phyloP scores from a whole-genome alignment of 192 early-diverging fungal species.

The Coemansia sp. region DNA sequence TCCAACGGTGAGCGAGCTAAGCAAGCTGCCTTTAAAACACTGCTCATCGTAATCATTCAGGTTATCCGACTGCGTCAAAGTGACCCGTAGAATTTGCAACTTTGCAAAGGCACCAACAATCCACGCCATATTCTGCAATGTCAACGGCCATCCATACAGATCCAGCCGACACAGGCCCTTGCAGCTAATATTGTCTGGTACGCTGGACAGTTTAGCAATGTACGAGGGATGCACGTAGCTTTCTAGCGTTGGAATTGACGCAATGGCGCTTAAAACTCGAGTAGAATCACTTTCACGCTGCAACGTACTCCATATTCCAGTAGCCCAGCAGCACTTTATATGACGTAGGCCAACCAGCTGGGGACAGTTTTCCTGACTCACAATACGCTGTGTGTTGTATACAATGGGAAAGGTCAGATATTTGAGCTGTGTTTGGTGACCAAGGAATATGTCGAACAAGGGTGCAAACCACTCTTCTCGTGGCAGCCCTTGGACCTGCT shows the following conservation, averaged over 20 bases:
- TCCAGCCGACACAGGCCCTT: conserved; percentile 15
- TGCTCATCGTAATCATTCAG: neutral
- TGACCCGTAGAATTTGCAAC: conserved; percentile 21
- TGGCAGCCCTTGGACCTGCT: conserved; percentile 24
- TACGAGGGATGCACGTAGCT: conserved; percentile 46
- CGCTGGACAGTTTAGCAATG: conserved; percentile 31
- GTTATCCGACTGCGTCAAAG: conserved; percentile 8
- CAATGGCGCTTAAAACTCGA: conserved; percentile 32
- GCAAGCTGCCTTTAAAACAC: neutral
- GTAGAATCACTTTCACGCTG: conserved; percentile 43
- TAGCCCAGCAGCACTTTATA: conserved; percentile 54
- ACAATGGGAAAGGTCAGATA: conserved; percentile 48
- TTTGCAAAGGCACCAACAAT: conserved; percentile 14
- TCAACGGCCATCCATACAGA: conserved; percentile 48
- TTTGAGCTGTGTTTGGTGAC: conserved; percentile 16
- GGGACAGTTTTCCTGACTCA: conserved; percentile 38
- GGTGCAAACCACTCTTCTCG: conserved; percentile 50
- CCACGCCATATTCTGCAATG: conserved; percentile 27
- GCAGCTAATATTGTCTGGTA: conserved; percentile 25
- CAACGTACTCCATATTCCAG: conserved; percentile 19
- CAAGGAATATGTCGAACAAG: conserved; percentile 40
- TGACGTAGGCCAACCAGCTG: conserved; percentile 31
- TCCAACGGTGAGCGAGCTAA: conserved; percentile 18
- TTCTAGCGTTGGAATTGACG: conserved; percentile 27
- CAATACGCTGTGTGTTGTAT: conserved; percentile 41